Percentiles rank a stretch among this genome's conserved stretches.
These are phyloP conservation scores for Elsinoe batatas DNA, from an alignment of 2,329 filamentous ascomycete genomes.

Conservation along the genomic window DNA sequence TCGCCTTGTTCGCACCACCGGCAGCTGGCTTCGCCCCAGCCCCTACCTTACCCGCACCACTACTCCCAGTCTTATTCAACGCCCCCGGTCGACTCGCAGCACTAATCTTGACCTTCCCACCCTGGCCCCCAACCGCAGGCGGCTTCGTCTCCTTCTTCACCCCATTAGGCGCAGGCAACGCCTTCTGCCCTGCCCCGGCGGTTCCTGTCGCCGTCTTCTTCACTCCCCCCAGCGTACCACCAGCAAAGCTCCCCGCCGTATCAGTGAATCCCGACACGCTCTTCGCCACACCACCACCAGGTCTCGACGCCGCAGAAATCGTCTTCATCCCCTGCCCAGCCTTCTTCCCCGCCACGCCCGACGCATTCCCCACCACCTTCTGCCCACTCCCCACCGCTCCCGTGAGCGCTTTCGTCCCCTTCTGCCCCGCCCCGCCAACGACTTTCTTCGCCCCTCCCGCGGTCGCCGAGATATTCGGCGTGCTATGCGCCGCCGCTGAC, in stretches of 20 bases:
- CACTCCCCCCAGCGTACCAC: slow-evolving; percentile 1
- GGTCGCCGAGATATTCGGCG: slow-evolving; percentile 14
- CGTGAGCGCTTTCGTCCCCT: slow-evolving; percentile 13
- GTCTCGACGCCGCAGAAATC: slow-evolving; percentile 4
- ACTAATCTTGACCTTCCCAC: slow-evolving; percentile 17
- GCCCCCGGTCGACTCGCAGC: slow-evolving; percentile 17
- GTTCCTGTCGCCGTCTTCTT: not conserved
- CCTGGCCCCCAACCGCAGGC: not conserved
- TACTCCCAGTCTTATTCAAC: no score
- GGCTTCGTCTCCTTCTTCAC: slow-evolving; percentile 11
- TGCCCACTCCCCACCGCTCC: slow-evolving; percentile 2
- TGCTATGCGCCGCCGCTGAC: slow-evolving; percentile 7
- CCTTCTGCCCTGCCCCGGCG: not conserved
- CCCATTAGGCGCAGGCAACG: not conserved
- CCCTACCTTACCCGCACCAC: no score
- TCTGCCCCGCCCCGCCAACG: slow-evolving; percentile 7
- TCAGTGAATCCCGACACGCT: not conserved
- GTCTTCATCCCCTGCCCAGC: slow-evolving; percentile 10
- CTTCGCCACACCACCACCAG: not conserved
- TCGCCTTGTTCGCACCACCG: no score
- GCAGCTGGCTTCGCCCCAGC: no score
- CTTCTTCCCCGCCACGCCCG: not conserved
- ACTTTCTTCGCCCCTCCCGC: slow-evolving; percentile 13
- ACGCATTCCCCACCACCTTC: slow-evolving; percentile 8
- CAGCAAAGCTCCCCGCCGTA: not conserved